phyloP scores from a whole-genome alignment of 441 rosid species.

The Biscutella auriculata region DNA sequence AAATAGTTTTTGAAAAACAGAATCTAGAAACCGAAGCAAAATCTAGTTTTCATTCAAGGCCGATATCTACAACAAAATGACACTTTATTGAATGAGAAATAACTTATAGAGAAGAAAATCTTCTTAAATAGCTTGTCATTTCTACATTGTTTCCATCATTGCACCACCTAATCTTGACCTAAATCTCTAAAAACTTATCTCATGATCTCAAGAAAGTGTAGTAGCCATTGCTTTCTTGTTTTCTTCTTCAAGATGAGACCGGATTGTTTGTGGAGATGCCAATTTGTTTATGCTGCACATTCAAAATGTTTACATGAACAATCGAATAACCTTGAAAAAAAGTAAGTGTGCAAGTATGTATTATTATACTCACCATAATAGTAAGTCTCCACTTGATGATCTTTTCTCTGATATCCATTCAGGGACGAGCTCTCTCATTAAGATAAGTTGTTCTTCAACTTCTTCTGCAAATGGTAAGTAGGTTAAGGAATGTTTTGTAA shows the following conservation, averaged over 20 bases:
- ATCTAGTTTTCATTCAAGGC: too few species aligned
- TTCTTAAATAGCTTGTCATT: too few species aligned
- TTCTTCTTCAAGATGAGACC: conserved; percentile 39
- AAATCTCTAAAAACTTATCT: background rate
- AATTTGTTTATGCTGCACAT: conserved; percentile 41
- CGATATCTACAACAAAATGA: too few species aligned
- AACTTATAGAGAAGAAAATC: too few species aligned
- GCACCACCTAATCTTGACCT: background rate
- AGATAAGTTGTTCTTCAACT: conserved; percentile 59
- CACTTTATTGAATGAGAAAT: too few species aligned
- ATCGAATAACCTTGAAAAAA: background rate
- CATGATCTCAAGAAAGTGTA: background rate
- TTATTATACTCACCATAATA: conserved; percentile 44
- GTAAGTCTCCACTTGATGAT: conserved; percentile 54
- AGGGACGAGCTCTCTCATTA: conserved; percentile 68
- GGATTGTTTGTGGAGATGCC: conserved; percentile 29
- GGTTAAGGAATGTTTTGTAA: background rate
- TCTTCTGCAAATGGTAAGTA: conserved; percentile 35
- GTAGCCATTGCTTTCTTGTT: conserved; percentile 15
- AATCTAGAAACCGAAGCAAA: too few species aligned
- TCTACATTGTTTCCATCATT: too few species aligned
- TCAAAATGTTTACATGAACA: background rate
- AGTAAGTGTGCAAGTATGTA: background rate
- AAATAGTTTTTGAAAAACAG: too few species aligned
- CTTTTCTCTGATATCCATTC: conserved; percentile 74